phyloP scores from a whole-genome alignment of 2,329 filamentous ascomycete genomes.

The Acrocalymma vagum region DNA sequence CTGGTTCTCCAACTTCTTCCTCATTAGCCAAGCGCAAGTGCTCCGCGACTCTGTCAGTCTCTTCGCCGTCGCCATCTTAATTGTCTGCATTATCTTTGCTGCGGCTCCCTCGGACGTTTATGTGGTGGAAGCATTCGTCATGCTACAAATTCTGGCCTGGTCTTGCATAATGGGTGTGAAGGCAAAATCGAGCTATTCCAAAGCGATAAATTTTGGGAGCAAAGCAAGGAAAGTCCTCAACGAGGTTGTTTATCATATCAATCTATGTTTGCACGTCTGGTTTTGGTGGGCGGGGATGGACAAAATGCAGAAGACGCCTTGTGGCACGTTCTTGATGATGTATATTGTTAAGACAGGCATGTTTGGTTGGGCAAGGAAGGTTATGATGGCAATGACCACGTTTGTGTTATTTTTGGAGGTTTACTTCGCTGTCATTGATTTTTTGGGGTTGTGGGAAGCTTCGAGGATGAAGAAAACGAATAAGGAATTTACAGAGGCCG shows the following conservation, averaged over 20 bases:
- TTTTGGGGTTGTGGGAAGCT: conserved; percentile 5
- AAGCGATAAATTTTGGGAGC: neutral
- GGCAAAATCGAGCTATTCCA: conserved; percentile 7
- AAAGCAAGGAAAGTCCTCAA: conserved; percentile 3
- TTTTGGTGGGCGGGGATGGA: conserved; percentile 33
- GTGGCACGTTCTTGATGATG: conserved; percentile 22
- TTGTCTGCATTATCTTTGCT: conserved; percentile 22
- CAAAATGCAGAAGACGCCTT: conserved; percentile 23
- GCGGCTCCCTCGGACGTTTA: conserved; percentile 11
- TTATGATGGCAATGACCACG: conserved; percentile 22
- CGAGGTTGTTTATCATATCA: conserved; percentile 13
- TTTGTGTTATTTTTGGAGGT: conserved; percentile 10
- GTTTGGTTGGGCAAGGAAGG: conserved; percentile 28
- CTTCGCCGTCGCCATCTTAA: conserved; percentile 30
- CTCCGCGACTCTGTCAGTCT: conserved; percentile 29
- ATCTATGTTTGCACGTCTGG: conserved; percentile 19
- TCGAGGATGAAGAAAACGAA: conserved; percentile 9
- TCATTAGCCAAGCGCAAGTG: conserved; percentile 22
- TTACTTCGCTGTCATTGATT: conserved; percentile 13
- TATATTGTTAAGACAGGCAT: conserved; percentile 26
- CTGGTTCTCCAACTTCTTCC: conserved; percentile 37
- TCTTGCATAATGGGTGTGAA: conserved; percentile 18
- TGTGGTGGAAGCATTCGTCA: conserved; percentile 28
- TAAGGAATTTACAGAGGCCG: conserved; percentile 9
- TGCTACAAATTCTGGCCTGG: conserved; percentile 28